Evolutionary conservation across 2,329 filamentous ascomycete genomes (phyloP).

Genomic region (Scedosporium aurantiacum): DNA sequence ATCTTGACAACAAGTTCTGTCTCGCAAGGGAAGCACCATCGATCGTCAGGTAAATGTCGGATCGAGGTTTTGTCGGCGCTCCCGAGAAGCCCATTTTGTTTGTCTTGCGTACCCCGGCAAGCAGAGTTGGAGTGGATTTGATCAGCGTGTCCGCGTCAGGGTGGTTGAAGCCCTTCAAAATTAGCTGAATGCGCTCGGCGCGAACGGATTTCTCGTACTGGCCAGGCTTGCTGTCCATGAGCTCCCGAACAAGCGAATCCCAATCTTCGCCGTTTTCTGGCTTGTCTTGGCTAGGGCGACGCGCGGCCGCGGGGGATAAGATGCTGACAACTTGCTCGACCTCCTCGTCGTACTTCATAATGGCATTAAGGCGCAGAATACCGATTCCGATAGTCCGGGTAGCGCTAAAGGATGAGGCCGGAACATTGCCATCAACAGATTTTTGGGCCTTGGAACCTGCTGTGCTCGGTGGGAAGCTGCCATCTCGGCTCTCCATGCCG

Average conservation of each 20-base stretch:
- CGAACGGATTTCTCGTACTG: conserved; percentile 62
- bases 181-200: conserved; percentile 68
- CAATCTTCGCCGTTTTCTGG: conserved; percentile 54
- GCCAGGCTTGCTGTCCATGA: conserved; percentile 64
- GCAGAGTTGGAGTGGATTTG: conserved; percentile 74
- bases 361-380: conserved; percentile 60
- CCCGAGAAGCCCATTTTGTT: conserved; percentile 89
- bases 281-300: conserved; percentile 41
- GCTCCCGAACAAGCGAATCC: conserved; percentile 59
- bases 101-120: conserved; percentile 71
- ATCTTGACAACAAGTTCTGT: conserved; percentile 59
- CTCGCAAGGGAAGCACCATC: conserved; percentile 67
- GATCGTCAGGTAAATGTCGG: conserved; percentile 89
- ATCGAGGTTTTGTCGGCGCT: conserved; percentile 75
- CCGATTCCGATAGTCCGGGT: conserved; percentile 64
- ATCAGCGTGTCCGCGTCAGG: conserved; percentile 71
- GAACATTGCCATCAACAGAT: conserved; percentile 13
- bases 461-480: conserved; percentile 38
- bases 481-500: conserved; percentile 32
- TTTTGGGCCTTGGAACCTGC: conserved; percentile 43
- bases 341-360: conserved; percentile 67
- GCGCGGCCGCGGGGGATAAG: conserved; percentile 51
- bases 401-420: conserved; percentile 16
- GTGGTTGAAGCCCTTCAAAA: conserved; percentile 66
- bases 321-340: conserved; percentile 66